A percentile compares a stretch with the other conserved stretches of the same genome.
Conservation (phyloP, 202 grass and related monocot species). For the Thinopyrum obtusiflorum region DNA sequence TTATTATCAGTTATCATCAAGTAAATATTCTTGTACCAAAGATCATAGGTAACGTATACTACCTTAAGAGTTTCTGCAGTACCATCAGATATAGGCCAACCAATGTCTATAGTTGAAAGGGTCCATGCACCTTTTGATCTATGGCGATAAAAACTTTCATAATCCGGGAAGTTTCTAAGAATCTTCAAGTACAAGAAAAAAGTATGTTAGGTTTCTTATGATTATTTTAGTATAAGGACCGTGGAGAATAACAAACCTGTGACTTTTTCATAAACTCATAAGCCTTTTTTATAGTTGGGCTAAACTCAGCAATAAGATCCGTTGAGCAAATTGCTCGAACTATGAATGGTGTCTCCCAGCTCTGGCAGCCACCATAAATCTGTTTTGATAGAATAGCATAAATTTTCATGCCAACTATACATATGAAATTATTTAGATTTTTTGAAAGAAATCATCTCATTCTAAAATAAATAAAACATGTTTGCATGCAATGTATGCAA, state of each 20-base stretch:
- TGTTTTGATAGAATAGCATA: neutral
- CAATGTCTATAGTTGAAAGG: neutral
- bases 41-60: neutral
- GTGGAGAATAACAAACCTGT: conserved; percentile 15
- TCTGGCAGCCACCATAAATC: neutral
- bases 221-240: neutral
- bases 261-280: conserved; percentile 42
- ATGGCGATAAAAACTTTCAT: neutral
- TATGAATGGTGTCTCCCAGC: neutral
- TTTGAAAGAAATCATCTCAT: too few relatives aligned
- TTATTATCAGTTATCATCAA: neutral
- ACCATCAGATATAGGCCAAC: neutral
- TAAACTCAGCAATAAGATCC: conserved; percentile 8
- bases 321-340: conserved; percentile 39
- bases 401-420: too few relatives aligned
- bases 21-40: neutral
- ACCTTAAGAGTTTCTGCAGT: neutral
- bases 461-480: too few relatives aligned
- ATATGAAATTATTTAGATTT: too few relatives aligned
- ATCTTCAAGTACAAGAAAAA: neutral
- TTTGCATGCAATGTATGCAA: too few relatives aligned
- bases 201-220: neutral
- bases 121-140: conserved; percentile 16
- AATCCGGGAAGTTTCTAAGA: neutral
- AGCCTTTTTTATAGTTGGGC: conserved; percentile 32